Conservation (phyloP, 768 basidiomycete species). For the Mycena leptocephala region DNA sequence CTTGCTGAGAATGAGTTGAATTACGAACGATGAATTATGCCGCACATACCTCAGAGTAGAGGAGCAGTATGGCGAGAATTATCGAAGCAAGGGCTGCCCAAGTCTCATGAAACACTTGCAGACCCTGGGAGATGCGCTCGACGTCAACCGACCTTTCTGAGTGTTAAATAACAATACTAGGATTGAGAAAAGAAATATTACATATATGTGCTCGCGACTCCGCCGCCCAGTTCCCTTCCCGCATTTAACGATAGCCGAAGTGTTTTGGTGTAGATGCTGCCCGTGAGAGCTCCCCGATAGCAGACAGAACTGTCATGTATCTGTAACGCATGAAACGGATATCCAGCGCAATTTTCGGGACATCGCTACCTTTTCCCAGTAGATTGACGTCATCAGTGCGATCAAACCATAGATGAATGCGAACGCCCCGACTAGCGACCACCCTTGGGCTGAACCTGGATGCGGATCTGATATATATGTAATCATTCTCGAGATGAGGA, state of each 20-base stretch:
- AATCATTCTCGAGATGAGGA: conserved; percentile 24
- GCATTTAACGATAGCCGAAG: conserved; percentile 9
- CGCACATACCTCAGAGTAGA: not conserved
- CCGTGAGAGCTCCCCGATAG: conserved; percentile 15
- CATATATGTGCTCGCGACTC: conserved; percentile 34
- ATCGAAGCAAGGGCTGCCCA: conserved; percentile 19
- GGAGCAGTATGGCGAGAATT: conserved; percentile 3
- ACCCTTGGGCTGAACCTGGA: not conserved
- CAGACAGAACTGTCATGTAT: conserved; percentile 12
- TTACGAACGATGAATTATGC: not conserved
- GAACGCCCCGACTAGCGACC: conserved; percentile 25
- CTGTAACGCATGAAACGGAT: not conserved
- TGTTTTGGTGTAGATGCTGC: conserved; percentile 24
- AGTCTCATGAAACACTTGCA: conserved; percentile 19
- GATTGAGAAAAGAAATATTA: not conserved
- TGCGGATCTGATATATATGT: not conserved
- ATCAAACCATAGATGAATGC: conserved; percentile 20
- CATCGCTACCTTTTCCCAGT: conserved; percentile 20
- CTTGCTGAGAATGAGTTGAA: not conserved
- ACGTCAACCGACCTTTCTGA: conserved; percentile 28
- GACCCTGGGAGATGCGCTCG: conserved; percentile 18
- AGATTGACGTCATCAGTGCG: conserved; percentile 14
- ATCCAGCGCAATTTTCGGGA: not conserved
- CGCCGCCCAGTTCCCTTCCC: conserved; percentile 15
- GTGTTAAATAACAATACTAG: not conserved